A percentile compares a stretch with the other conserved stretches of the same genome.
These are phyloP conservation scores for Aspergillus fructus DNA, from an alignment of 2,329 filamentous ascomycete species.

Conservation along the genomic window DNA sequence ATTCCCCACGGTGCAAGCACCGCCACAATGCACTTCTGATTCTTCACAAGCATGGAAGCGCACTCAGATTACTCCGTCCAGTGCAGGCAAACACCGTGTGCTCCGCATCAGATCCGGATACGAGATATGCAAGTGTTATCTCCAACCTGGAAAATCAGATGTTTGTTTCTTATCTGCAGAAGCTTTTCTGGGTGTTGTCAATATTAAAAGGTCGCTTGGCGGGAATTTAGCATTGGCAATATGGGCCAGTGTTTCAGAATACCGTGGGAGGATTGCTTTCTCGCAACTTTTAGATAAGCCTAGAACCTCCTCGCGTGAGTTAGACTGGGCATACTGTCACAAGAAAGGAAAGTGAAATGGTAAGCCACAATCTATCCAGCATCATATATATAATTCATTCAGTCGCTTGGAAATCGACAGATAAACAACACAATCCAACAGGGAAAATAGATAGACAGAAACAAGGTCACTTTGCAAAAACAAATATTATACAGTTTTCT, in stretches of 20 bases:
- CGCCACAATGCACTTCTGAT: not conserved
- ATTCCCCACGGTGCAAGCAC: not conserved
- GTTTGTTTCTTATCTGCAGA: not conserved
- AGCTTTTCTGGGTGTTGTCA: too few species aligned
- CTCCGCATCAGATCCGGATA: constrained; percentile 4
- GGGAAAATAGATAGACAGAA: too few species aligned
- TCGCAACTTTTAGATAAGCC: not conserved
- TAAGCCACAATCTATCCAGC: too few species aligned
- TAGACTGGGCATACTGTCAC: too few species aligned
- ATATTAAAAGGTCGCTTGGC: not conserved
- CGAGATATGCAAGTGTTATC: not conserved
- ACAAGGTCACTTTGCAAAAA: too few species aligned
- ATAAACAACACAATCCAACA: too few species aligned
- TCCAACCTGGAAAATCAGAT: not conserved
- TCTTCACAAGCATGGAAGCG: not conserved
- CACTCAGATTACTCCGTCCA: constrained; percentile 7
- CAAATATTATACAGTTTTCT: too few species aligned
- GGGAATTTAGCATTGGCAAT: not conserved
- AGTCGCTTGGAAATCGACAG: too few species aligned
- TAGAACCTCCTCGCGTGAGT: not conserved
- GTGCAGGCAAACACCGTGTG: not conserved
- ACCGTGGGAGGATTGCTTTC: not conserved
- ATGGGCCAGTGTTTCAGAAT: not conserved
- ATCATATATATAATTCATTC: too few species aligned
- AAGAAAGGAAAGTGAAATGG: too few species aligned